Base-by-base conservation (phyloP, 805 yeast species). In the Candida sakaeoensis region DNA sequence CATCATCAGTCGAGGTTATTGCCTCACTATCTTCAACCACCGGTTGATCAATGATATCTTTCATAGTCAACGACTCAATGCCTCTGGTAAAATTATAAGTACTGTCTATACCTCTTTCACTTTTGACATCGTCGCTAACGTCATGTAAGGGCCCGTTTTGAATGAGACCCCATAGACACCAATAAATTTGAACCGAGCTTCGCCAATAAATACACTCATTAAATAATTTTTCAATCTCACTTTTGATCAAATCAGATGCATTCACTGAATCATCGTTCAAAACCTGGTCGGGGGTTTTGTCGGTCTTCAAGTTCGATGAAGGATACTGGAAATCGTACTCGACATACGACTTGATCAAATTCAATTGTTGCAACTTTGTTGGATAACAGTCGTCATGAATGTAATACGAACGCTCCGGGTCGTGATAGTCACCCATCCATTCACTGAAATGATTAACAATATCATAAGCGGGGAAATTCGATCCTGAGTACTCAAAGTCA, bases 381-480 rank as follows among this genome's bases (percentile, higher is more conserved):
- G 99, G 99, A 60, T 75, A 93, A 27, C 65, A 62, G 9, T 72
- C 63, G 24, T 63, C 67, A 50, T 75, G 70, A n/a, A 85, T 65
- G 41, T 62, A 75, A 57, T 83, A 77, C 12, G 70, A 62, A 35
- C 49, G 45, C 14, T 70, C 65, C 1, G 80, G 75, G 49, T 79
- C 77, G 54, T 83, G 86, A 57, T 91, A 93, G 65, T 93, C 88
- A 36, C 87, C 75, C 97, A 90, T 93, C 99, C 99, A 91, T 65
- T 91, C 99, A 48, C 85, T 76, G 50, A 93, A 85, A 65, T 93
- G 99, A 59, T 93, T 90, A 10, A 90, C 90, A 41, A 93, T 77
- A 58, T 93, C 99, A 57, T 72, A 87, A 2, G 95, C 95, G 1
- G 95, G 88, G 33, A 81, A 70, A 54, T 90, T 93, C 8, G 95